phyloP scores from a whole-genome alignment of 2,329 filamentous ascomycete genomes.

The Alternaria triticina region DNA sequence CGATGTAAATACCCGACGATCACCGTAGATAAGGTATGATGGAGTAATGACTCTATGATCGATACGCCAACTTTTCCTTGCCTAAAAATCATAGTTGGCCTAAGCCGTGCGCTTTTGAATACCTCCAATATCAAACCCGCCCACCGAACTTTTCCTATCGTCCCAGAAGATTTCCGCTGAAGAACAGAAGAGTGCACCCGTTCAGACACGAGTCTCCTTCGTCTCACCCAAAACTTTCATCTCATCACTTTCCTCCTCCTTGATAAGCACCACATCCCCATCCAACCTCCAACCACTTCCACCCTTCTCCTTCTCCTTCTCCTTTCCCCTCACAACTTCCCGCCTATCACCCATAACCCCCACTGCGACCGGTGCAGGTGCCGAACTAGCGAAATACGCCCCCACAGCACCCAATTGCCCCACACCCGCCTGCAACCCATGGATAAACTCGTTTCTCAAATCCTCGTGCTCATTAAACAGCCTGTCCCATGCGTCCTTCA shows the following conservation, averaged over 20 bases:
- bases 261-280: neutral
- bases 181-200: neutral
- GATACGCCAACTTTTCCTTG: neutral
- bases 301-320: neutral
- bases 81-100: neutral
- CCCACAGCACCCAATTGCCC: neutral
- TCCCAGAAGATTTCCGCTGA: too few relatives aligned
- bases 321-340: too few relatives aligned
- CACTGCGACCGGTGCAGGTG: too few relatives aligned
- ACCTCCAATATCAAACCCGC: neutral
- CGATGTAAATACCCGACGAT: neutral
- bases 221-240: neutral
- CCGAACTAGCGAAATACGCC: conserved; percentile 7
- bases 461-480: conserved; percentile 16
- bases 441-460: conserved; percentile 16
- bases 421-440: conserved; percentile 13
- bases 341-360: too few relatives aligned
- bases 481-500: conserved; percentile 10
- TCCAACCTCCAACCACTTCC: neutral
- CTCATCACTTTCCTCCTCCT: neutral
- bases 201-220: neutral
- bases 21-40: neutral
- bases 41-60: neutral
- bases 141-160: rapidly evolving
- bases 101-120: neutral